phyloP scores from a whole-genome alignment of 139 green algal species.

The Edaphochlamys debaryana region DNA sequence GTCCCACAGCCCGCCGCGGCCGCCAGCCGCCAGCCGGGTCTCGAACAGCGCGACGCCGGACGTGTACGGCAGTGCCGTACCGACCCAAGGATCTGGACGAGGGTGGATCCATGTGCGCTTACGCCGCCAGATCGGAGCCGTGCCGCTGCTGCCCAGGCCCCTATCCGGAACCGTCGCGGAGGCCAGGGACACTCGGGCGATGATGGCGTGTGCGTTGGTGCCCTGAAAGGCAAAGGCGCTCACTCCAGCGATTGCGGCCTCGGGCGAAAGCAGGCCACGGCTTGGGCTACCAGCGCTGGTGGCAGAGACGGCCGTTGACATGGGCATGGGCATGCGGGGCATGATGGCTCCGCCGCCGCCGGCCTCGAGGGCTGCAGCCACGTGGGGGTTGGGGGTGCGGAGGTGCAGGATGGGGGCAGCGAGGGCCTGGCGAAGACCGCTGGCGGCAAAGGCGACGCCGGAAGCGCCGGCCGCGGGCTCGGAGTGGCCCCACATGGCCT shows the following conservation, averaged over 20 bases:
- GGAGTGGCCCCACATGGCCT: slow-evolving; percentile 77
- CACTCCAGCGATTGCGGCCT: slow-evolving; percentile 47
- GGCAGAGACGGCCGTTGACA: slow-evolving; percentile 6
- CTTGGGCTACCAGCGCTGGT: background rate
- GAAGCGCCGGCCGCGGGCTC: slow-evolving; percentile 79
- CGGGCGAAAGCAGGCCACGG: background rate
- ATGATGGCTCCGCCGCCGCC: background rate
- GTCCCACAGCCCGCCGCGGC: slow-evolving; percentile 64
- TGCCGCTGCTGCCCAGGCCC: background rate
- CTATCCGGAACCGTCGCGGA: background rate
- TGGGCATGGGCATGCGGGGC: slow-evolving; percentile 17
- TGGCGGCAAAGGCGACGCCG: slow-evolving; percentile 37
- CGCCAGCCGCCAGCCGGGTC: slow-evolving; percentile 10
- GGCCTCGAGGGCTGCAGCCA: slow-evolving; percentile 48
- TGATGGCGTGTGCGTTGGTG: slow-evolving; percentile 78
- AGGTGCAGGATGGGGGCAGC: slow-evolving; percentile 69
- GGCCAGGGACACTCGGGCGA: too few species aligned
- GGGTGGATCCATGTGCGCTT: slow-evolving; percentile 49
- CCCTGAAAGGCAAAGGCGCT: slow-evolving; percentile 87
- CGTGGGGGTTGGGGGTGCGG: slow-evolving; percentile 71
- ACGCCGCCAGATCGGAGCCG: slow-evolving; percentile 2
- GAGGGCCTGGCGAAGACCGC: background rate
- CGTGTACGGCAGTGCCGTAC: background rate
- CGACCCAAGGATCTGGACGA: background rate
- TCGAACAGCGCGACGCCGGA: slow-evolving; percentile 39